Conservation (phyloP, 495 filamentous ascomycete genomes). For the Friedmanniomyces simplex region DNA sequence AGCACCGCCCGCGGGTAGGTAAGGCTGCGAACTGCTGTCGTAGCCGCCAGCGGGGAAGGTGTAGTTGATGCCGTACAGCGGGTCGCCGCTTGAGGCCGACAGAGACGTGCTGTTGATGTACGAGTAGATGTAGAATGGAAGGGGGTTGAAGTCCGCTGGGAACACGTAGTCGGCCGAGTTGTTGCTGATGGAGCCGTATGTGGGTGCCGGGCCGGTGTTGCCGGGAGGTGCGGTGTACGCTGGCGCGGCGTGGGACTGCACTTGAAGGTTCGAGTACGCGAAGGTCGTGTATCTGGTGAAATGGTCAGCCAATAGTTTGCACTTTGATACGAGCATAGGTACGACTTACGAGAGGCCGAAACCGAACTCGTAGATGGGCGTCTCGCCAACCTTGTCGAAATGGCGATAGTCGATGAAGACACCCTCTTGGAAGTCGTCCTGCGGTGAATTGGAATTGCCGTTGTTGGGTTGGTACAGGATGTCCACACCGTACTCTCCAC, state of each 20-base stretch:
- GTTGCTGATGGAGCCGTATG: conserved; percentile 55
- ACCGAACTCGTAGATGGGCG: conserved; percentile 85
- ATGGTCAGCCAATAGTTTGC: too few species aligned
- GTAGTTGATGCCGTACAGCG: conserved; percentile 53
- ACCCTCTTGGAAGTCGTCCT: conserved; percentile 75
- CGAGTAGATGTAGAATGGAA: conserved; percentile 70
- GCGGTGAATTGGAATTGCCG: conserved; percentile 55
- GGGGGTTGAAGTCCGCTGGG: conserved; percentile 51
- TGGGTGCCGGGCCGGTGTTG: conserved; percentile 54
- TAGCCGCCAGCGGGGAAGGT: conserved; percentile 59
- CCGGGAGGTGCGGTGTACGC: conserved; percentile 60
- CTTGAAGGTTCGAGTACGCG: conserved; percentile 60
- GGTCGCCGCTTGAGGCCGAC: conserved; percentile 48
- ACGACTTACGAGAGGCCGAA: conserved; percentile 59
- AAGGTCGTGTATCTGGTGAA: conserved; percentile 56
- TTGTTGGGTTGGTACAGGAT: conserved; percentile 68
- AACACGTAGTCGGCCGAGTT: conserved; percentile 60
- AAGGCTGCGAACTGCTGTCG: conserved; percentile 57
- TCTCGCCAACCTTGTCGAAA: conserved; percentile 65
- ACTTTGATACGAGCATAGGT: too few species aligned
- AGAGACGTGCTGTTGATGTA: conserved; percentile 73
- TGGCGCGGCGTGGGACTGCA: conserved; percentile 44
- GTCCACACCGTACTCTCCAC: conserved; percentile 63
- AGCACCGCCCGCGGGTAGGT: conserved; percentile 51
- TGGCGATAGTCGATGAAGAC: conserved; percentile 90